Percentiles rank a stretch among this genome's conserved stretches.
These are phyloP conservation scores for Hyparrhenia diplandra DNA, from an alignment of 176 grass and related monocot genomes.

Conservation along the genomic window DNA sequence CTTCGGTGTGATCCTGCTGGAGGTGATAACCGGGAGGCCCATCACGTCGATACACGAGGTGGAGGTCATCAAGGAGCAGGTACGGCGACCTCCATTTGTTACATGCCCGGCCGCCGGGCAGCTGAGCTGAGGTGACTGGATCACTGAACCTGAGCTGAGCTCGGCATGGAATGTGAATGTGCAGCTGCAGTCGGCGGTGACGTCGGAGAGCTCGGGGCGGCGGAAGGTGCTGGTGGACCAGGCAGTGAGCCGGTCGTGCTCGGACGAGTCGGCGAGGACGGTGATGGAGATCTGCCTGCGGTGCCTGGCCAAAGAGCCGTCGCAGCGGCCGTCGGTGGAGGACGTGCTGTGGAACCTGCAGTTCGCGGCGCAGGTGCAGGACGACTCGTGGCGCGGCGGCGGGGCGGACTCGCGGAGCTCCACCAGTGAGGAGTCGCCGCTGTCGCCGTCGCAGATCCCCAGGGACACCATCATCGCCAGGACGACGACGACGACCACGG, in stretches of 20 bases:
- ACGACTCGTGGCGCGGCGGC: constrained; percentile 57
- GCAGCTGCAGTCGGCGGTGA: constrained; percentile 64
- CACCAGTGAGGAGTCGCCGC: constrained; percentile 50
- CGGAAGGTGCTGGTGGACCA: constrained; percentile 45
- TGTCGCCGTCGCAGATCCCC: constrained; percentile 41
- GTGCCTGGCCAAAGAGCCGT: constrained; percentile 71
- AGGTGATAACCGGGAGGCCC: constrained; percentile 61
- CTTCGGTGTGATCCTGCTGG: constrained; percentile 76
- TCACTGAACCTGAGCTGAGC: too few relatives aligned
- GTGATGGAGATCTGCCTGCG: constrained; percentile 82
- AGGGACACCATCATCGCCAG: not conserved
- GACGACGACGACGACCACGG: not conserved
- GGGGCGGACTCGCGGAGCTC: constrained; percentile 43
- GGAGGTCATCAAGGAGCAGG: constrained; percentile 65
- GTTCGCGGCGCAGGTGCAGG: constrained; percentile 87
- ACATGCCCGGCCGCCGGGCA: too few relatives aligned
- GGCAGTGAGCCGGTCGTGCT: constrained; percentile 40
- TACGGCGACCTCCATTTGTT: too few relatives aligned
- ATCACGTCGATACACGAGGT: constrained; percentile 59
- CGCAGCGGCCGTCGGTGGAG: constrained; percentile 69
- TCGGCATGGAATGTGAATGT: not conserved
- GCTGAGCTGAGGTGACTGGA: too few relatives aligned
- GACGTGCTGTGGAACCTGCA: constrained; percentile 98
- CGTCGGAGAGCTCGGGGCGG: constrained; percentile 37
- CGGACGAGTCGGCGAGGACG: constrained; percentile 65